Evolutionary conservation across 1,284 basidiomycete species (phyloP).

Genomic region (Trametes versicolor): DNA sequence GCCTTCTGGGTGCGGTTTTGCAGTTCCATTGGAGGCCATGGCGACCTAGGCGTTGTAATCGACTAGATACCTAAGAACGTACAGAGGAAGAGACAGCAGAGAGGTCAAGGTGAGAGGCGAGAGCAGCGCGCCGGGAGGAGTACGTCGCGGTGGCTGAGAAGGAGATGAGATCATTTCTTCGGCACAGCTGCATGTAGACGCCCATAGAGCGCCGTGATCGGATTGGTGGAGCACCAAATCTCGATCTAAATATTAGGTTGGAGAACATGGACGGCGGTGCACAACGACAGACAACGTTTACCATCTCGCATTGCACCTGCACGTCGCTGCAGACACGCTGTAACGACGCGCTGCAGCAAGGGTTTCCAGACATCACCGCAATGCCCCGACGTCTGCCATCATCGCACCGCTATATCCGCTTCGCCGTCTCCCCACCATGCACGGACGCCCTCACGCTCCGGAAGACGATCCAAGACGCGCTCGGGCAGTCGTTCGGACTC

Average conservation of each 20-base stretch:
- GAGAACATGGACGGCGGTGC: background rate
- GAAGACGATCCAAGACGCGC: slow-evolving; percentile 54
- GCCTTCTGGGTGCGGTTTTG: slow-evolving; percentile 22
- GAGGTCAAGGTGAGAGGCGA: background rate
- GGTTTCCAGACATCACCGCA: background rate
- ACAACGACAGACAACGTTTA: background rate
- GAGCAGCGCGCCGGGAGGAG: slow-evolving; percentile 9
- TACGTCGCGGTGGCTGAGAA: slow-evolving; percentile 2
- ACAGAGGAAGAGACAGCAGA: background rate
- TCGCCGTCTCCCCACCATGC: slow-evolving; percentile 47
- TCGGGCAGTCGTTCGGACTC: slow-evolving; percentile 53
- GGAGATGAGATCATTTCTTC: slow-evolving; percentile 25
- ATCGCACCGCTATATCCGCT: slow-evolving; percentile 51
- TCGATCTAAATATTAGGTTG: background rate
- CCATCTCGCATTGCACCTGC: background rate
- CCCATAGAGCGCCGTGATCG: slow-evolving; percentile 13
- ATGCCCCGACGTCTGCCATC: slow-evolving; percentile 21
- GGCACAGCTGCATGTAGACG: slow-evolving; percentile 4
- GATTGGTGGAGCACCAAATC: slow-evolving; percentile 17
- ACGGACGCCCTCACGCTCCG: slow-evolving; percentile 51
- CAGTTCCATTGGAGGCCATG: slow-evolving; percentile 30
- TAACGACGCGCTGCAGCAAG: background rate
- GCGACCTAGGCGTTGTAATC: background rate
- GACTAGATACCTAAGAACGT: background rate
- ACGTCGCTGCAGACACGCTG: background rate